A percentile compares a stretch with the other conserved stretches of the same genome.
These are phyloP conservation scores for Yamadazyma diddensiae DNA, from an alignment of 1,139 yeast species.

Conservation along the genomic window DNA sequence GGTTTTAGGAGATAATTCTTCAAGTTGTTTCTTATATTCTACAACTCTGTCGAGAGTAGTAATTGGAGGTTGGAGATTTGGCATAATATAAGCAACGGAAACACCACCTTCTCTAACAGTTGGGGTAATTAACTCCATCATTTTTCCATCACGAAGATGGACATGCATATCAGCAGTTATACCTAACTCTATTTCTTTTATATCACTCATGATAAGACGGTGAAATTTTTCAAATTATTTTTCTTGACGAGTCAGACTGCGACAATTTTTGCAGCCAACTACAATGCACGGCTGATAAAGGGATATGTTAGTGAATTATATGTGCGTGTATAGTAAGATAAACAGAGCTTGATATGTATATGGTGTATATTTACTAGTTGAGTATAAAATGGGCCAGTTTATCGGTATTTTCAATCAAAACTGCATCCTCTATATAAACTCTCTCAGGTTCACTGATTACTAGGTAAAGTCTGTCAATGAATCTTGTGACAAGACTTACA, in stretches of 20 bases:
- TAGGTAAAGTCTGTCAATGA: conserved; percentile 16
- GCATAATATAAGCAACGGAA: conserved; percentile 92
- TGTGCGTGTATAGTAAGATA: too few species aligned
- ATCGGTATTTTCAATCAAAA: conserved; percentile 16
- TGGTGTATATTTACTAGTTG: too few species aligned
- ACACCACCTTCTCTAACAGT: conserved; percentile 88
- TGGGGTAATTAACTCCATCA: conserved; percentile 92
- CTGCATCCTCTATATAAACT: conserved; percentile 11
- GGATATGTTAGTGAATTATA: too few species aligned
- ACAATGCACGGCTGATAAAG: too few species aligned
- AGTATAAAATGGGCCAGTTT: too few species aligned
- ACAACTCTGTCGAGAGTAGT: conserved; percentile 74
- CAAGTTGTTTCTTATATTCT: conserved; percentile 63
- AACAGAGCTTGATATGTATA: too few species aligned
- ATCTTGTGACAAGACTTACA: conserved; percentile 8
- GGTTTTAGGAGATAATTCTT: conserved; percentile 73
- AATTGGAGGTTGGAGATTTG: conserved; percentile 90
- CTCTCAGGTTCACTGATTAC: conserved; percentile 7
- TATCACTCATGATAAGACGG: conserved; percentile 15
- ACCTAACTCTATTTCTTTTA: conserved; percentile 57
- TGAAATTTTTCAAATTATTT: conserved; percentile 3
- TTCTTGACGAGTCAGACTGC: not conserved
- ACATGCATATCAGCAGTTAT: conserved; percentile 95
- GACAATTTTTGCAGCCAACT: conserved; percentile 1
- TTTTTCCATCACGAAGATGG: conserved; percentile 86